These are phyloP conservation scores for Leccinum disarticulatum DNA, from an alignment of 768 basidiomycete species.

Conservation along the genomic window DNA sequence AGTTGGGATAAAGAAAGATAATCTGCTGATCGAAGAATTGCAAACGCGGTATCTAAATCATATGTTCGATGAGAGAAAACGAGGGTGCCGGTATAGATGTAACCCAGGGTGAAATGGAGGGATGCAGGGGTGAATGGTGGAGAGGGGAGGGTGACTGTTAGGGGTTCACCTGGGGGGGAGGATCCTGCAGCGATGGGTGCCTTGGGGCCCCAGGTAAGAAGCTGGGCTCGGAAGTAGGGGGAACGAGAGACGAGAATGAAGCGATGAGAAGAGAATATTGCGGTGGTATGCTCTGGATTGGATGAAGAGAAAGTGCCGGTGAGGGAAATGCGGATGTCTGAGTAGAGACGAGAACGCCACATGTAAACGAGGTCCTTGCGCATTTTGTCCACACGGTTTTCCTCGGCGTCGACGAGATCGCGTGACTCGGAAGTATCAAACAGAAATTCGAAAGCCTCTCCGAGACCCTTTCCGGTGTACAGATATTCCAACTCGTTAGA, in stretches of 20 bases:
- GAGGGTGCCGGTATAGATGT: conserved; percentile 93
- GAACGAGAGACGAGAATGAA: conserved; percentile 90
- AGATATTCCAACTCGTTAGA: conserved; percentile 90
- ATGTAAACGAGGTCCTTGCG: conserved; percentile 93
- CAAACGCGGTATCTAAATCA: conserved; percentile 89
- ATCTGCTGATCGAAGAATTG: conserved; percentile 78
- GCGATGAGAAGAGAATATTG: conserved; percentile 88
- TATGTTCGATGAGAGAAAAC: conserved; percentile 90
- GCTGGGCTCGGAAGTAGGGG: conserved; percentile 80
- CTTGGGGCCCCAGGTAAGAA: conserved; percentile 64
- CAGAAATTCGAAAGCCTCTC: conserved; percentile 84
- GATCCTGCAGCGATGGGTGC: conserved; percentile 30
- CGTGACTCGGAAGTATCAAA: conserved; percentile 58
- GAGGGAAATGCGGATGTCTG: conserved; percentile 83
- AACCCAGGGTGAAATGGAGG: conserved; percentile 91
- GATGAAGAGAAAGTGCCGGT: conserved; percentile 64
- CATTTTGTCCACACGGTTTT: conserved; percentile 74
- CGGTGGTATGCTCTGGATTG: conserved; percentile 68
- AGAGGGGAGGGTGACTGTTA: conserved; percentile 73
- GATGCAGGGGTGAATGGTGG: conserved; percentile 96
- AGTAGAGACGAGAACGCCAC: conserved; percentile 94
- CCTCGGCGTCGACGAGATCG: conserved; percentile 48
- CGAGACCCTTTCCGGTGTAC: conserved; percentile 89
- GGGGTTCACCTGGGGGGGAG: conserved; percentile 40
- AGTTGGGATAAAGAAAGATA: conserved; percentile 79